Evolutionary conservation across 192 early-diverging fungal species (phyloP), one percentile per base, ranked within the genome.

Genomic region (Coemansia pectinata): DNA sequence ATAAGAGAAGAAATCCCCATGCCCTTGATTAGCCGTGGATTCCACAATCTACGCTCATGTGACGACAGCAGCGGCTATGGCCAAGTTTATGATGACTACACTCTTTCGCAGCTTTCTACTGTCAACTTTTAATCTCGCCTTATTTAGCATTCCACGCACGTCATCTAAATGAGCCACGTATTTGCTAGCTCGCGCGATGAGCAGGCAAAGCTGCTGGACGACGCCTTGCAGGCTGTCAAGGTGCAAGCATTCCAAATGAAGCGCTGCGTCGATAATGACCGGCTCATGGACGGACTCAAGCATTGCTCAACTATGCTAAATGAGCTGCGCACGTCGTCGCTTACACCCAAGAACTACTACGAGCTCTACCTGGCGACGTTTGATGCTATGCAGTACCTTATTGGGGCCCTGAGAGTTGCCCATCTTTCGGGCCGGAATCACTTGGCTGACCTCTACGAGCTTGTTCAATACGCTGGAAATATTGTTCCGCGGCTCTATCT

Each of bases 361-460:
- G 97, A 99, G 84, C 90, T 99, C n/a, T 99, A 98, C 78, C 95
- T 99, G 93, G 93, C 95, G 62, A 92, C 96, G 27, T 99, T 99
- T 83, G 97, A 99, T 83, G 94, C 96, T 47, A 87, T 99, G 74
- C 90, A 96, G 59, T 93, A 98, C 72, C 89, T 99, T 61, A 91
- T 92, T 34, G 90, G 88, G 8, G 96, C 94, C 65, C 88, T 99
- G 34, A 94, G 93, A 71, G 93, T 96, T 19, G 93, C 94, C 8
- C 98, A 99, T 79, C 85, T 90, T 40, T 79, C 88, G 42, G 90
- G 91, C 69, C 80, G 87, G n/a, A 88, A 91, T 74, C 89, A 94
- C 67, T 81, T 97, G 38, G 92, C 95, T 1, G 95, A 98, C 74
- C 85, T 99, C 21, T 99, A 99, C 85, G 96, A 98, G 69, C 86